These are phyloP conservation scores for Lentinula sp. DNA, from an alignment of 768 basidiomycete genomes.

Conservation along the genomic window DNA sequence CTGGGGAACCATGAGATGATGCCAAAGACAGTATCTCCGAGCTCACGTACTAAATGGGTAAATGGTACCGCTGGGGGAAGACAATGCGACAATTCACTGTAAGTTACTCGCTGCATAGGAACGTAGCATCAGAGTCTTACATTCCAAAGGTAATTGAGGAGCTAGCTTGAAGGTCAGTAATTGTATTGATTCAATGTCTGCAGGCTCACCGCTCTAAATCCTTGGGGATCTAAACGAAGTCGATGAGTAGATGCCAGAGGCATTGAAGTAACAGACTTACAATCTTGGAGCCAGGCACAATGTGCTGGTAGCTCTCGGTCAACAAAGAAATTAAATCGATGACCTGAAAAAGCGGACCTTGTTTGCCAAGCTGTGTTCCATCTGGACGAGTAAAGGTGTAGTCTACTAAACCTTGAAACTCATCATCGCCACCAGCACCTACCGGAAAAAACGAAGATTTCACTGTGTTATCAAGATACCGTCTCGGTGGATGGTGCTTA, in stretches of 20 bases:
- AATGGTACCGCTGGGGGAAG: slow-evolving; percentile 31
- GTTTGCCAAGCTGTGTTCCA: slow-evolving; percentile 56
- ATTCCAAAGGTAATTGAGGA: slow-evolving; percentile 69
- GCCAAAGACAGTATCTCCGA: slow-evolving; percentile 1
- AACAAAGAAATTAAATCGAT: neutral
- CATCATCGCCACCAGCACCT: slow-evolving; percentile 58
- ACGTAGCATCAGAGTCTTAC: slow-evolving; percentile 21
- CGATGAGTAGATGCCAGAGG: neutral
- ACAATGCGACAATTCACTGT: neutral
- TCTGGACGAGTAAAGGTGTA: slow-evolving; percentile 61
- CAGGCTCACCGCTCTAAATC: slow-evolving; percentile 52
- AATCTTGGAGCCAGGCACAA: slow-evolving; percentile 63
- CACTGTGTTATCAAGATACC: neutral
- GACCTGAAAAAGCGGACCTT: slow-evolving; percentile 33
- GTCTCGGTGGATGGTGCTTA: slow-evolving; percentile 21
- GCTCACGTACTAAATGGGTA: slow-evolving; percentile 47
- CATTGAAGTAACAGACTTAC: slow-evolving; percentile 24
- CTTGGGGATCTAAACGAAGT: slow-evolving; percentile 44
- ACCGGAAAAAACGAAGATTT: neutral
- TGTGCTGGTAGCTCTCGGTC: slow-evolving; percentile 33
- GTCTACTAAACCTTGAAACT: slow-evolving; percentile 56
- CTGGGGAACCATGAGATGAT: slow-evolving; percentile 19
- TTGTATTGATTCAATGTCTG: neutral
- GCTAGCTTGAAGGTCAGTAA: slow-evolving; percentile 19
- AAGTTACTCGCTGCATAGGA: neutral